These are phyloP conservation scores for Colletotrichum noveboracense DNA, from an alignment of 2,329 filamentous ascomycete genomes.

Conservation along the genomic window DNA sequence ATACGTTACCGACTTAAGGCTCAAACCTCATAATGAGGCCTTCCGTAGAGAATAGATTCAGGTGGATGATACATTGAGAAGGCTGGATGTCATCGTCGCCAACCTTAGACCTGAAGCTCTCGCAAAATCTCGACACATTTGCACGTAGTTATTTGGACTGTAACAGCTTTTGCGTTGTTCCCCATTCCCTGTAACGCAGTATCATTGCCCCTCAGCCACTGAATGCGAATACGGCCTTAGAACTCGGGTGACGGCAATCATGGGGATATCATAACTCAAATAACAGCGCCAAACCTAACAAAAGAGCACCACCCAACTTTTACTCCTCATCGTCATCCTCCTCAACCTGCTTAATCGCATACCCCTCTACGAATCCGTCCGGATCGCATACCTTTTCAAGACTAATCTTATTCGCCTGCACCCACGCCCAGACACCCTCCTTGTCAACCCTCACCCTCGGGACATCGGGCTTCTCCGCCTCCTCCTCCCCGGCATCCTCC, in stretches of 20 bases:
- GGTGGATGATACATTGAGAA: neutral
- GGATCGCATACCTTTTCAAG: conserved; percentile 73
- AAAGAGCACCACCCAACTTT: neutral
- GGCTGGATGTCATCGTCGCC: fast-evolving
- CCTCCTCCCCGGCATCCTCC: conserved; percentile 26
- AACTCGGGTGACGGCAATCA: neutral
- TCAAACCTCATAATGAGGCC: neutral
- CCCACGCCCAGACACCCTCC: conserved; percentile 69
- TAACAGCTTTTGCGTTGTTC: neutral
- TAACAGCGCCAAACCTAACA: neutral
- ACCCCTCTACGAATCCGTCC: conserved; percentile 75
- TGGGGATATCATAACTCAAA: neutral
- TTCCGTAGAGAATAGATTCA: neutral
- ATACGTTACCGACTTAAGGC: neutral
- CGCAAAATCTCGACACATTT: neutral
- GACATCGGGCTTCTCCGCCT: conserved; percentile 33
- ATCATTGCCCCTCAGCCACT: neutral
- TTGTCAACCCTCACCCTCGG: conserved; percentile 58
- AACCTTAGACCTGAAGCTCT: neutral
- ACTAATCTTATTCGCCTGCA: conserved; percentile 64
- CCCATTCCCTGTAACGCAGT: too few species aligned
- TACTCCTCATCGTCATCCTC: conserved; percentile 36
- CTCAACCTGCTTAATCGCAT: conserved; percentile 54
- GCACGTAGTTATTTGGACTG: neutral
- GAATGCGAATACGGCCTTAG: neutral